A percentile compares a stretch with the other conserved stretches of the same genome.
These are phyloP conservation scores for Priceomyces haplophilus DNA, from an alignment of 805 yeast genomes.

Conservation along the genomic window DNA sequence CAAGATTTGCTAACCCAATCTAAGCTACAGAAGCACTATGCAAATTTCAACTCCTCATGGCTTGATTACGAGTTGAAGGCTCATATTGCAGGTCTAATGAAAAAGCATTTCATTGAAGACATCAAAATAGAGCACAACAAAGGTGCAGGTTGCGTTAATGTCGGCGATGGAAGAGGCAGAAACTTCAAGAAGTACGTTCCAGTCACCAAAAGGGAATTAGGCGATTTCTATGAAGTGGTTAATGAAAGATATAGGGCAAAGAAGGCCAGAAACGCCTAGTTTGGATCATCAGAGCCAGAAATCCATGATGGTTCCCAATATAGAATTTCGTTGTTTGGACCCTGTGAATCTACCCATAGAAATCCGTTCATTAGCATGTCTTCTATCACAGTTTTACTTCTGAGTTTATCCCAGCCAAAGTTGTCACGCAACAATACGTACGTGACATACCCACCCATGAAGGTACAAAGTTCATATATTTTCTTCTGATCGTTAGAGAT, in stretches of 20 bases:
- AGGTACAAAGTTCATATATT: slow-evolving; percentile 72
- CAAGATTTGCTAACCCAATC: slow-evolving; percentile 25
- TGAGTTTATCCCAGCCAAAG: slow-evolving; percentile 63
- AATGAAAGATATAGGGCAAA: slow-evolving; percentile 58
- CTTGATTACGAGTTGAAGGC: slow-evolving; percentile 58
- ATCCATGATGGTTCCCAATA: slow-evolving; percentile 83
- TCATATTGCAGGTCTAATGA: slow-evolving; percentile 50
- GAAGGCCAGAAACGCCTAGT: slow-evolving; percentile 20
- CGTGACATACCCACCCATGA: slow-evolving; percentile 71
- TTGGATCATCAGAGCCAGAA: slow-evolving; percentile 10
- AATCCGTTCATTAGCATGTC: slow-evolving; percentile 81
- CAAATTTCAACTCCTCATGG: slow-evolving; percentile 47
- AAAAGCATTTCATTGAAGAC: slow-evolving; percentile 26
- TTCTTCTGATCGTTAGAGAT: slow-evolving; percentile 59
- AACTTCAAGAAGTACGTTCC: slow-evolving; percentile 57
- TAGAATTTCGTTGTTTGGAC: slow-evolving; percentile 38
- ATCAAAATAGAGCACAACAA: slow-evolving; percentile 9
- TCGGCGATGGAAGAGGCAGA: slow-evolving; percentile 79
- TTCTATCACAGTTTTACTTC: slow-evolving; percentile 63
- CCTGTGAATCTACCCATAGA: slow-evolving; percentile 74
- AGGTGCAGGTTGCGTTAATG: slow-evolving; percentile 42
- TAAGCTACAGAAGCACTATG: slow-evolving; percentile 42
- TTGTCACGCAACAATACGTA: slow-evolving; percentile 65
- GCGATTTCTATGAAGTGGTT: slow-evolving; percentile 65
- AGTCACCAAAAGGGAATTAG: slow-evolving; percentile 50